A percentile compares a stretch with the other conserved stretches of the same genome.
These are phyloP conservation scores for Ballota nigra DNA, from an alignment of 257 asterid genomes.

Conservation along the genomic window DNA sequence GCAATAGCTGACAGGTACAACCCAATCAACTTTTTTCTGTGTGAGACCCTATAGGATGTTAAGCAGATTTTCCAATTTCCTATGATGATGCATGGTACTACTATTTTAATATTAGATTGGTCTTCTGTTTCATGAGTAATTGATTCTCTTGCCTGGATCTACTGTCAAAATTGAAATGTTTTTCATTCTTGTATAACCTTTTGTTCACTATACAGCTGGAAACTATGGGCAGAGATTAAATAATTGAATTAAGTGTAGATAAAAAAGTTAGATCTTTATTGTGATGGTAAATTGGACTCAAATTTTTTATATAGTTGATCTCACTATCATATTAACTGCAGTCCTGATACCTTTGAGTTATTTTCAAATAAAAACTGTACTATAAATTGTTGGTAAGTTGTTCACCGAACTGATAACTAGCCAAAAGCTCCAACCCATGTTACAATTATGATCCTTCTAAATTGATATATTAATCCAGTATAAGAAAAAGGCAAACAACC, in stretches of 20 bases:
- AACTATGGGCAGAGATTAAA: no score
- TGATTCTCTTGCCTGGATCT: neutral
- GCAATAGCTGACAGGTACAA: slow-evolving; percentile 87
- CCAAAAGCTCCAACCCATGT: slow-evolving; percentile 52
- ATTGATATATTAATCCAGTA: slow-evolving; percentile 14
- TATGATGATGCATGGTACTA: neutral
- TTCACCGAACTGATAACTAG: no score
- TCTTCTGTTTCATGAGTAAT: neutral
- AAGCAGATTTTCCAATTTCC: neutral
- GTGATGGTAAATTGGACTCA: neutral
- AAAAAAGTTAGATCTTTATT: neutral
- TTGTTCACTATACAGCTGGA: no score
- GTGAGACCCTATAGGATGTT: neutral
- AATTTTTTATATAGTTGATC: neutral
- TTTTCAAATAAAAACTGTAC: no score
- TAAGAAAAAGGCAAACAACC: slow-evolving; percentile 30
- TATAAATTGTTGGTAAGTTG: no score
- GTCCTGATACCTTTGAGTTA: no score
- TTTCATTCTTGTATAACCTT: neutral
- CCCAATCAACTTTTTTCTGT: slow-evolving; percentile 10
- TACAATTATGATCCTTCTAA: slow-evolving; percentile 48
- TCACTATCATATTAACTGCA: neutral
- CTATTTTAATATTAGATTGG: neutral
- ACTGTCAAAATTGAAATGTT: neutral
- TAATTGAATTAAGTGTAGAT: no score